Percentiles rank a stretch among this genome's conserved stretches.
Evolutionary conservation across 2,329 filamentous ascomycete genomes (phyloP).

Genomic region (Orbilia ellipsospora): DNA sequence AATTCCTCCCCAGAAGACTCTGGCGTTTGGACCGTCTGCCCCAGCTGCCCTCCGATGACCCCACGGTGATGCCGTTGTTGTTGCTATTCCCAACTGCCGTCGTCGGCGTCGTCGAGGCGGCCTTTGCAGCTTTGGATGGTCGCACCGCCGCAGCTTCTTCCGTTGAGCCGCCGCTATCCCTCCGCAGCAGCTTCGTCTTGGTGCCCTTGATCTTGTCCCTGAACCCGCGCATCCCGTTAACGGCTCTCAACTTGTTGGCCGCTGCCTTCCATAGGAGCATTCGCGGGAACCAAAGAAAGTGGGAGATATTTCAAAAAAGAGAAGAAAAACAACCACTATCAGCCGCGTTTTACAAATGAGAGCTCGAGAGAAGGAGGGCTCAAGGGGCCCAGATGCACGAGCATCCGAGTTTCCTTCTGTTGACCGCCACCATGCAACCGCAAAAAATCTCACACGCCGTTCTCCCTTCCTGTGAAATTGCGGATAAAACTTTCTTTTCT

Average conservation of each 20-base stretch:
- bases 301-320: slow-evolving; percentile 3
- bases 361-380: slow-evolving; percentile 2
- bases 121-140: slow-evolving; percentile 48
- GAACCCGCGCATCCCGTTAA: slow-evolving; percentile 54
- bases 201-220: slow-evolving; percentile 55
- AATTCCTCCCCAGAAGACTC: slow-evolving; percentile 41
- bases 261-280: slow-evolving; percentile 56
- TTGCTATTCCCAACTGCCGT: no score
- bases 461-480: slow-evolving; percentile 14
- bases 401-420: slow-evolving; percentile 13
- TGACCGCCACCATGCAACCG: slow-evolving; percentile 14
- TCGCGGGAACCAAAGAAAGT: slow-evolving; percentile 23
- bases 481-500: slow-evolving; percentile 13
- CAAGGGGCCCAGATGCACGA: neutral
- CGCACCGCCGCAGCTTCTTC: slow-evolving; percentile 44
- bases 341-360: slow-evolving; percentile 36
- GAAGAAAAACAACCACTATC: no score
- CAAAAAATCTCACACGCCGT: neutral
- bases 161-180: slow-evolving; percentile 53
- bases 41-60: slow-evolving; percentile 35
- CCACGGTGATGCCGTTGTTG: neutral
- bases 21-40: slow-evolving; percentile 51
- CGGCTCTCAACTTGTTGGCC: slow-evolving; percentile 55
- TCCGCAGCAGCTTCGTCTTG: slow-evolving; percentile 53
- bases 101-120: neutral